These are phyloP conservation scores for Cyclanthera cordifolia DNA, from an alignment of 306 rosid species.

Conservation along the genomic window DNA sequence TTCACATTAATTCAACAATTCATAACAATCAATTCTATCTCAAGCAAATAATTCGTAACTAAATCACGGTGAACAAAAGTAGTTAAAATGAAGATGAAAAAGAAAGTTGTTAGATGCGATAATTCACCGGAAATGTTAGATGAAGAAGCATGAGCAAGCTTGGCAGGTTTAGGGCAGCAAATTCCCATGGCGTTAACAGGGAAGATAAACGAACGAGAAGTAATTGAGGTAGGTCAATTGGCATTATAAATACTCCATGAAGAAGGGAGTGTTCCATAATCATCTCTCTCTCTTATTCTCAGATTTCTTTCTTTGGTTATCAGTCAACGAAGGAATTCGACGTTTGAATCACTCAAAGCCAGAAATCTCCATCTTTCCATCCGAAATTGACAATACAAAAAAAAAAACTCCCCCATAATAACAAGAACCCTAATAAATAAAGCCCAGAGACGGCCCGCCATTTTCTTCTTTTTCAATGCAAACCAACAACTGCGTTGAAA, in stretches of 20 bases:
- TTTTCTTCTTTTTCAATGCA: background rate
- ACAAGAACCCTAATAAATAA: background rate
- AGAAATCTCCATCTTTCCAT: background rate
- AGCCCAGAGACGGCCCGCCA: background rate
- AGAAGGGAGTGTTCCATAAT: background rate
- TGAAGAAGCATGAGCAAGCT: slow-evolving; percentile 64
- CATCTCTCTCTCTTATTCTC: background rate
- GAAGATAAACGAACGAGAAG: background rate
- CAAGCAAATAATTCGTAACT: background rate
- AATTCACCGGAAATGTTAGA: slow-evolving; percentile 30
- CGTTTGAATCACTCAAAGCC: slow-evolving; percentile 5
- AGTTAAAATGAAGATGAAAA: background rate
- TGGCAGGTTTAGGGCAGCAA: slow-evolving; percentile 40
- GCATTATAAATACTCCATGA: background rate
- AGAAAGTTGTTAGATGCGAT: background rate
- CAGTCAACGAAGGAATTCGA: slow-evolving; percentile 12
- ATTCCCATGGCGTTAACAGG: slow-evolving; percentile 42
- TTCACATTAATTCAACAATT: background rate
- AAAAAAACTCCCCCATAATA: background rate
- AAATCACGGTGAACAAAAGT: background rate
- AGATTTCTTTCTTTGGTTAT: background rate
- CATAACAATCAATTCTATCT: background rate
- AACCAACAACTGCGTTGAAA: background rate
- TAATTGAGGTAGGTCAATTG: background rate
- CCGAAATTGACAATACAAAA: background rate